These are phyloP conservation scores for Ramicandelaber brevisporus DNA, from an alignment of 192 early-diverging fungal species.

Conservation along the genomic window DNA sequence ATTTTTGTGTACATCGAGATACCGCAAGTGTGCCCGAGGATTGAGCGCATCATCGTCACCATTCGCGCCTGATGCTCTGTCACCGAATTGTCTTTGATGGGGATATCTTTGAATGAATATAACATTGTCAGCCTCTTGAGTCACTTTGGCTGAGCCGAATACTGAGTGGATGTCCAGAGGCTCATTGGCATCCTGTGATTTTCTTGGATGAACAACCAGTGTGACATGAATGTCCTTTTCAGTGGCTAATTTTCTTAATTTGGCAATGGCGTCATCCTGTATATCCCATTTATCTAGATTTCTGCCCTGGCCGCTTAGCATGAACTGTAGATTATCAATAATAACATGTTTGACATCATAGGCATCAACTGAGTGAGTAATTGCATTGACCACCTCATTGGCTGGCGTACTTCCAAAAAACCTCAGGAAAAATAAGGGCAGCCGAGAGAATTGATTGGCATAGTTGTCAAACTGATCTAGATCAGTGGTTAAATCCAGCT, in stretches of 20 bases:
- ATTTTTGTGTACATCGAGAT: conserved; percentile 38
- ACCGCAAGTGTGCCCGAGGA: conserved; percentile 12
- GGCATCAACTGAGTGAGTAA: conserved; percentile 36
- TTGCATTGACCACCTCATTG: conserved; percentile 30
- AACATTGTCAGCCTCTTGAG: conserved; percentile 56
- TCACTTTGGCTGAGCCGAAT: conserved; percentile 45
- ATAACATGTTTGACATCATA: conserved; percentile 45
- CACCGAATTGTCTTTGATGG: conserved; percentile 8
- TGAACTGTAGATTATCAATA: conserved; percentile 53
- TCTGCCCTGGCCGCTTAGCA: conserved; percentile 36
- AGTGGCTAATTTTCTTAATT: conserved; percentile 36
- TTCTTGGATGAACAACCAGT: conserved; percentile 42
- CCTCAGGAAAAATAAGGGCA: conserved; percentile 46
- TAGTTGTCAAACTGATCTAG: conserved; percentile 24
- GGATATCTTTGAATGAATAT: conserved; percentile 30
- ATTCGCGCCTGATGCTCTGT: conserved; percentile 6
- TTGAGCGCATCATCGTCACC: conserved; percentile 5
- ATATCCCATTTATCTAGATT: conserved; percentile 33
- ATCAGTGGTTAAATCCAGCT: conserved; percentile 17
- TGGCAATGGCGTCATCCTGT: conserved; percentile 35
- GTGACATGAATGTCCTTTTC: conserved; percentile 41
- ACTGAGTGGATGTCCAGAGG: conserved; percentile 38
- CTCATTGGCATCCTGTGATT: conserved; percentile 19
- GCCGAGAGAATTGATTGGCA: conserved; percentile 35
- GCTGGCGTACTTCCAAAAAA: conserved; percentile 45